Base-by-base conservation (phyloP, 345 rosid genomes). In the Citropsis articulata region DNA sequence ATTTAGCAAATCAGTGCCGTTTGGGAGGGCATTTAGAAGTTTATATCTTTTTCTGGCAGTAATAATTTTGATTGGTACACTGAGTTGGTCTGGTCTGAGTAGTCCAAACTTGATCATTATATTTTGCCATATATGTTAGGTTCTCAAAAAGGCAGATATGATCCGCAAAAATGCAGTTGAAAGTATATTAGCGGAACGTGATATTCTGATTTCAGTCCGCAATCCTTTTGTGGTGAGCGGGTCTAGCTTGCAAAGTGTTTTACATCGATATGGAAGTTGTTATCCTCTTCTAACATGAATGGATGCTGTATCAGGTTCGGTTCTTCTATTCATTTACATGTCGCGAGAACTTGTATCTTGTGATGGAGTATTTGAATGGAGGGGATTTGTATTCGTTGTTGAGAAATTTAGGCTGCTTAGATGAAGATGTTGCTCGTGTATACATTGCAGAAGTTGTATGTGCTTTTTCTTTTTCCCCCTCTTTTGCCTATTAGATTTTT, bases 191-290 rank as follows among this genome's bases (percentile, higher is more conserved):
- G 99, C 99, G 1, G 99, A 97, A 85, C 97, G 99, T n/a, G 96
- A 97, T 89, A 97, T 97, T 86, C 88, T 97, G 87, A 97, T 97
- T 80, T 91, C 97, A 70, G 99, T 97, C 71, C 97, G 98, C 81
- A 97, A 97, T 84, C 99, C 99, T 77, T 97, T 97, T 91, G 99
- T 97, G 99, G 99, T 97, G 87, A 94, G 99, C 81, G 81, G 83
- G 84, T 86, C 85, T 85, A 79, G 69, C 88, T 85, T 80, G 74
- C 48, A 66, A 77, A 80, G 79, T 31, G 72, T 70, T 69, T 85
- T 73, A 72, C 61, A 56, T 70, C 82, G 68, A 61, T 38, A 65
- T 73, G 77, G 75, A 77, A 69, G 56, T 57, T 72, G 21, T 71
- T 81, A 10, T 79, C 76, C 74, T 63, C 33, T 65, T 83, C 48